Evolutionary conservation across 2,329 filamentous ascomycete genomes (phyloP), one percentile per base, ranked within the genome.

Genomic region (Fonsecaea nubica): DNA sequence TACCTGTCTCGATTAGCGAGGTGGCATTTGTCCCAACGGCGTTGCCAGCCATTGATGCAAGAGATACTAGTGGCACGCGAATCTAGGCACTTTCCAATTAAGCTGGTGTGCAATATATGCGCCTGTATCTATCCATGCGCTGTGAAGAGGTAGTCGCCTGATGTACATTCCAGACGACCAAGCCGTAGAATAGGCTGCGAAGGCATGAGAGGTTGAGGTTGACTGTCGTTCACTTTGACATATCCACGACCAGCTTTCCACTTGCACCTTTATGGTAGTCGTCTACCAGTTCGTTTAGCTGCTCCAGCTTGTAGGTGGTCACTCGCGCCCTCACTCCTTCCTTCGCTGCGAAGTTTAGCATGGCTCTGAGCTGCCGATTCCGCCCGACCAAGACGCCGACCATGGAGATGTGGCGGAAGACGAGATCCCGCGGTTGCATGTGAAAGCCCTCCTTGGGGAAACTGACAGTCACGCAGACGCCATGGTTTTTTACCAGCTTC

Each of bases 291-390:
- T 69, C 64, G 58, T 71, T 72, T 13, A 72, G 55, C 32, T 58
- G 42, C 18, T 53, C 48, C 32, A 70, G 61, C 32, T 66, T 48
- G 48, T 66, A 70, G n/a, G 36, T 58, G 30, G 56, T 70, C 15
- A 63, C 40, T 13, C 45, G 56, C 25, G 66, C 58, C 36, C 61
- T 64, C 38, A 70, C 53, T 2, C 55, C 57, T 36, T 70, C 54
- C 45, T 54, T 25, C 7, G 59, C 63, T 2, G 50, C 53, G 73
- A 92, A 92, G 2, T 80, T 81, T 58, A 92, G 84, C 64, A 90
- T 88, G 10, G 88, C 88, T 67, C 87, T 82, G 1, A 95, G 80
- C 2, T 15, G 87, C 77, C 6, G 86, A 89, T 68, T 84, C 81
- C 4, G 73, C 12, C 71, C 66, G 9, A 71, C 57, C 45, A 72